Conservation (phyloP, 1,284 basidiomycete genomes). For the Phylloporus gajari region DNA sequence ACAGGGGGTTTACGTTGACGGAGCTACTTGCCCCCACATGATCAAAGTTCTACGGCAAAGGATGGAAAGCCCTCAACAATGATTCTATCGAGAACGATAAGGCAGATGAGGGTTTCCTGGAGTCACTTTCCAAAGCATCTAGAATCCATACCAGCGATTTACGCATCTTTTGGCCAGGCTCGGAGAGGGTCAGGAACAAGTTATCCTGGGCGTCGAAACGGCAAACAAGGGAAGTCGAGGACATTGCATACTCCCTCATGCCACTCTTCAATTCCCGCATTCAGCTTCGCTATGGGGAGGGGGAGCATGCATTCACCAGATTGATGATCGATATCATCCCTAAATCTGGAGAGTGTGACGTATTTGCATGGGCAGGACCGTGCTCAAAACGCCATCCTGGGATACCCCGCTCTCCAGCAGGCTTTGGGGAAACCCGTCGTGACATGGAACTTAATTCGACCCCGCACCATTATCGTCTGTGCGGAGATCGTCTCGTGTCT, state of each 20-base stretch:
- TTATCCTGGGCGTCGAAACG: constrained; percentile 27
- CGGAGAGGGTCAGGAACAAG: constrained; percentile 27
- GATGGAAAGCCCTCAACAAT: constrained; percentile 26
- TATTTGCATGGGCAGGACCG: constrained; percentile 34
- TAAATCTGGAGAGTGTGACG: constrained; percentile 26
- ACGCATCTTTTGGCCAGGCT: constrained; percentile 24
- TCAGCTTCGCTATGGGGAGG: constrained; percentile 24
- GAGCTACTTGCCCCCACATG: constrained; percentile 27
- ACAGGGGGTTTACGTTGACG: constrained; percentile 19
- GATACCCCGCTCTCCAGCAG: constrained; percentile 28
- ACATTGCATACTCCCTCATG: constrained; percentile 28
- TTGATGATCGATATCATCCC: constrained; percentile 25
- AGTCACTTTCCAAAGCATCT: constrained; percentile 18
- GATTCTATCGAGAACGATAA: constrained; percentile 27
- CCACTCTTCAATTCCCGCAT: constrained; percentile 24
- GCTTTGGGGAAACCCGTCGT: constrained; percentile 17
- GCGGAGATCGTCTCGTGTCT: constrained; percentile 30
- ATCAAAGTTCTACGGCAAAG: constrained; percentile 28
- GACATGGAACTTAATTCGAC: constrained; percentile 10
- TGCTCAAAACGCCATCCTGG: constrained; percentile 19
- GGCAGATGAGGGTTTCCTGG: constrained; percentile 24
- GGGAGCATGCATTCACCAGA: constrained; percentile 20
- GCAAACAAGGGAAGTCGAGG: constrained; percentile 14
- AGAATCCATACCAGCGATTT: constrained; percentile 21
- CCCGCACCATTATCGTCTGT: constrained; percentile 31